Evolutionary conservation across 805 yeast genomes (phyloP), one percentile per base, ranked within the genome.

Genomic region (Lachancea mirantina): DNA sequence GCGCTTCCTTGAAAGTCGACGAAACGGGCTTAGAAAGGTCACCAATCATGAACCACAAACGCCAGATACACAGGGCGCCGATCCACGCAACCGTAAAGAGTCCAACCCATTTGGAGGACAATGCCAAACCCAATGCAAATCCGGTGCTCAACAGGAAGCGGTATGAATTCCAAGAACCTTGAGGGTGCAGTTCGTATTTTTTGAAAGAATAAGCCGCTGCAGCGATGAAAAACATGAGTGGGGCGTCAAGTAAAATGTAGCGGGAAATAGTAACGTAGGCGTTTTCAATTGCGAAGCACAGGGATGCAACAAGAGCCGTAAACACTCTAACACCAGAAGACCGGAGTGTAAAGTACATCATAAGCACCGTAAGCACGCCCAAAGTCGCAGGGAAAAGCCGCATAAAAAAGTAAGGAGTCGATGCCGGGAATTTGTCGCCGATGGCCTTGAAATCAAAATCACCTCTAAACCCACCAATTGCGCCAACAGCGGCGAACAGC

Each of bases 41-140:
- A 52, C 92, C 92, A 47, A 80, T 53, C 38, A 74, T 54, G 43
- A 80, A 70, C 88, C 88, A 80, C 42, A 83, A 48, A 47, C 77
- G 80, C 54, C 70, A 63, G 11, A 70, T 53, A 49, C 81, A 78
- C 37, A 70, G 55, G 2, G 68, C 32, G 32, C 92, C 94, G 39
- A 76, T 70, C 89, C 89, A 83, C 3, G 80, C 80, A 36, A 83
- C 53, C 13, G 94, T 83, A 61, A 82, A 82, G 23, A 82, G 60
- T 41, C 94, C 94, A 28, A 82, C 92, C 92, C 92, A 82, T 58
- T 83, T 83, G 19, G 88, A 74, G 15, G 82, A 72, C 14, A 76
- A 60, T 4, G 92, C 81, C 37, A 81, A 63, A 33, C 92, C 94
- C 37, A 82, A 60, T n/a, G 76, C 75, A 33, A 78, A 53, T 45